A percentile compares a stretch with the other conserved stretches of the same genome.
These are phyloP conservation scores for Grosmannia penicillata DNA, from an alignment of 2,329 filamentous ascomycete genomes.

Conservation along the genomic window DNA sequence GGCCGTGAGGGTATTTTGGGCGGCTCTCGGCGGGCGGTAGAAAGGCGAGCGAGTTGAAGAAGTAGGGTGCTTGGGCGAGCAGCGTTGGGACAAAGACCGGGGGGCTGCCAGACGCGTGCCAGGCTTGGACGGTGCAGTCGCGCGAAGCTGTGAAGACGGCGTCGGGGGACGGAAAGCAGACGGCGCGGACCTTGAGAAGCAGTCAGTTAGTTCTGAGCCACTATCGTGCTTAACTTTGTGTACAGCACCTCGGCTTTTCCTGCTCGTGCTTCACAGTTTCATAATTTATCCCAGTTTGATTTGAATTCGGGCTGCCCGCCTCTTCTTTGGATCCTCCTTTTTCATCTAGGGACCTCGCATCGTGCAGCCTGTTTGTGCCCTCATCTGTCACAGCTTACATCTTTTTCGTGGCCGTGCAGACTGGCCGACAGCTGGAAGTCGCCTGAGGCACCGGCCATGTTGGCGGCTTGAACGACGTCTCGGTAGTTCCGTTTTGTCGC, in stretches of 20 bases:
- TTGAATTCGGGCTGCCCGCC: too few relatives aligned
- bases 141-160: constrained; percentile 69
- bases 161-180: constrained; percentile 60
- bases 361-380: too few relatives aligned
- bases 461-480: background rate
- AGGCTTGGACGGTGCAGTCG: constrained; percentile 79
- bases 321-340: too few relatives aligned
- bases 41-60: constrained; percentile 75
- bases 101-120: constrained; percentile 50
- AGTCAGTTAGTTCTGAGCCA: background rate
- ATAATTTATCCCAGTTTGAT: too few relatives aligned
- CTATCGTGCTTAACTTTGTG: too few relatives aligned
- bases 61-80: constrained; percentile 64
- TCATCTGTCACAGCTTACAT: constrained; percentile 64
- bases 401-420: constrained; percentile 77
- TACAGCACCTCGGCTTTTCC: too few relatives aligned
- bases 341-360: too few relatives aligned
- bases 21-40: constrained; percentile 41
- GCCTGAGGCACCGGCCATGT: constrained; percentile 35
- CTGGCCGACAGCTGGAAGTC: constrained; percentile 90
- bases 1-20: constrained; percentile 54
- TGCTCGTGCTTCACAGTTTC: too few relatives aligned
- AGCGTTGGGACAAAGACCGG: constrained; percentile 66
- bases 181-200: constrained; percentile 59
- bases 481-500: too few relatives aligned